phyloP scores from a whole-genome alignment of 441 rosid genomes.

The Populus trichocarpa region DNA sequence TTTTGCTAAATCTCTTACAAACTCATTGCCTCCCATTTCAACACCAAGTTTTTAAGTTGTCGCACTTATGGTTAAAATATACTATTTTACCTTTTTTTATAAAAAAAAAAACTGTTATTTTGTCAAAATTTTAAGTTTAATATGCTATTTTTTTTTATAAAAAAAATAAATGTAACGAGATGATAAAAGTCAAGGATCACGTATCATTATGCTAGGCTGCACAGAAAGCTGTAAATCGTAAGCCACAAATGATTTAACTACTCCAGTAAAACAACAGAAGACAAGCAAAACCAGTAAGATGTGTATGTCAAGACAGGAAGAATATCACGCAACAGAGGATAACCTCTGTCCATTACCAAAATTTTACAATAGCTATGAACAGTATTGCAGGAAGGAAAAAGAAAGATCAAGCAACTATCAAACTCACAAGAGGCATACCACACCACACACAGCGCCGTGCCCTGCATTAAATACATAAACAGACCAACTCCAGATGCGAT shows the following conservation, averaged over 20 bases:
- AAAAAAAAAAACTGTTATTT: too few species aligned
- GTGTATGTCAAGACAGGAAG: background rate
- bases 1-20: too few species aligned
- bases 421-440: background rate
- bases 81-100: too few species aligned
- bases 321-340: background rate
- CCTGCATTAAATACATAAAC: background rate
- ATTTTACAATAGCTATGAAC: constrained; percentile 1
- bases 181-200: too few species aligned
- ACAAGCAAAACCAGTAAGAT: background rate
- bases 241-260: background rate
- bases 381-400: background rate
- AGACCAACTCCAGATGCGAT: background rate
- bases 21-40: too few species aligned
- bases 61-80: too few species aligned
- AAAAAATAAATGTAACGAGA: too few species aligned
- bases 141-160: too few species aligned
- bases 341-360: background rate
- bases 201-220: too few species aligned
- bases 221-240: background rate
- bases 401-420: background rate
- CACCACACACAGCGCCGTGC: background rate
- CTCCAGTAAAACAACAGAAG: background rate
- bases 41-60: too few species aligned
- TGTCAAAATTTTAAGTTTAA: constrained; percentile 28